phyloP scores from a whole-genome alignment of 1,284 basidiomycete species.

The Ganoderma boninense region DNA sequence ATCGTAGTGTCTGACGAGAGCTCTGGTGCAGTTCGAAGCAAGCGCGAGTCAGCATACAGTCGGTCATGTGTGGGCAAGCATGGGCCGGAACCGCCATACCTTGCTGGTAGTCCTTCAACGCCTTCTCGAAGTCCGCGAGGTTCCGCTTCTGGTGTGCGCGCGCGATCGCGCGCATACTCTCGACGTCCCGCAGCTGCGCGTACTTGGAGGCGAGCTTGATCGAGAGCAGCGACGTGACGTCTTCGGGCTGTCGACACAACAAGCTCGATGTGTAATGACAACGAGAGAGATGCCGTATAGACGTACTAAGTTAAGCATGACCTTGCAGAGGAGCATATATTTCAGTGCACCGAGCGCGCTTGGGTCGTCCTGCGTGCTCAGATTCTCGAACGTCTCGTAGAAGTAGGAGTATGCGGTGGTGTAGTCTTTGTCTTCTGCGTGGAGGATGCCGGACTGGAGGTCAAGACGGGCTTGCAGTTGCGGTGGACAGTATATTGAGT shows the following conservation, averaged over 20 bases:
- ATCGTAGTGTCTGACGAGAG: constrained; percentile 95
- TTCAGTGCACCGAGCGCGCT: constrained; percentile 88
- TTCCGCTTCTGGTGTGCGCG: constrained; percentile 93
- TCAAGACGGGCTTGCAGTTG: constrained; percentile 92
- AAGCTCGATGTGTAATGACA: neutral
- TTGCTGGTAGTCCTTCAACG: constrained; percentile 87
- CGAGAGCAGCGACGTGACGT: constrained; percentile 86
- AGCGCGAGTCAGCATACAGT: too few relatives aligned
- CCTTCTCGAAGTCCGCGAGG: constrained; percentile 89
- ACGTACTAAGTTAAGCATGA: constrained; percentile 94
- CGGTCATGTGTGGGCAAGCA: neutral
- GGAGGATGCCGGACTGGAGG: constrained; percentile 90
- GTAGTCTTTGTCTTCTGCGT: constrained; percentile 98
- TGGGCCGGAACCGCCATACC: constrained; percentile 58
- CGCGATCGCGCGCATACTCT: constrained; percentile 95
- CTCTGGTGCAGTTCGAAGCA: constrained; percentile 56
- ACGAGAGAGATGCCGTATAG: too few relatives aligned
- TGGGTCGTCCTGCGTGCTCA: constrained; percentile 78
- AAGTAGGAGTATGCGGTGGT: constrained; percentile 98
- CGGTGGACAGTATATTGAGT: constrained; percentile 98
- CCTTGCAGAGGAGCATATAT: constrained; percentile 98
- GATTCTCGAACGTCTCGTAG: constrained; percentile 93
- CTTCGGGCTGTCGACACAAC: constrained; percentile 75
- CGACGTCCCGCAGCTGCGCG: constrained; percentile 83
- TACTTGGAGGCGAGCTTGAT: constrained; percentile 92